These are phyloP conservation scores for Sclerotinia glacialis DNA, from an alignment of 2,329 filamentous ascomycete species.

Conservation along the genomic window DNA sequence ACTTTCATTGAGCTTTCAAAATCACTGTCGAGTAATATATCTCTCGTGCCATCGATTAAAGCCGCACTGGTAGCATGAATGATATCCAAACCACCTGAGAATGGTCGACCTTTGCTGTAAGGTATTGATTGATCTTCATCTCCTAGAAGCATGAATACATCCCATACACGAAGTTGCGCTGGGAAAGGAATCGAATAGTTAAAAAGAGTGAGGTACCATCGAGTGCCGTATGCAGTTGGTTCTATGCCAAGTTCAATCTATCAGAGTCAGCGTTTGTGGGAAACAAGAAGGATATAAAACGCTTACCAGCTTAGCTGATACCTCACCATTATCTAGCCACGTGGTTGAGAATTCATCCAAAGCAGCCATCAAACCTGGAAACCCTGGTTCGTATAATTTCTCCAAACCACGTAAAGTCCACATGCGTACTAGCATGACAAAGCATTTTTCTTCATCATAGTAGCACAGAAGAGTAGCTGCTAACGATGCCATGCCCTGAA, in stretches of 20 bases:
- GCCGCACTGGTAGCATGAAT: constrained; percentile 88
- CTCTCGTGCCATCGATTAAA: constrained; percentile 83
- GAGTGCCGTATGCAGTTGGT: constrained; percentile 88
- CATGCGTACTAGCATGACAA: constrained; percentile 93
- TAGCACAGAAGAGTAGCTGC: constrained; percentile 93
- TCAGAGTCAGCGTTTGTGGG: constrained; percentile 24
- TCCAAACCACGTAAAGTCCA: constrained; percentile 88
- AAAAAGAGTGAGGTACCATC: constrained; percentile 97
- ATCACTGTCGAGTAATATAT: constrained; percentile 86
- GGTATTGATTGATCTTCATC: constrained; percentile 54
- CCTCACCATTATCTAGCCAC: constrained; percentile 76
- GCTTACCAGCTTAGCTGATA: constrained; percentile 77
- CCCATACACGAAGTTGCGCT: constrained; percentile 93
- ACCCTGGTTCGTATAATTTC: constrained; percentile 78
- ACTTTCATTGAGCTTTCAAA: constrained; percentile 99
- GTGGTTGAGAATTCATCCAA: constrained; percentile 78
- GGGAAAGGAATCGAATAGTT: constrained; percentile 95
- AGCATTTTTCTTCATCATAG: constrained; percentile 91
- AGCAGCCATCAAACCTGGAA: constrained; percentile 81
- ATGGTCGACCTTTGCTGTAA: constrained; percentile 41
- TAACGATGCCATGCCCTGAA: constrained; percentile 95
- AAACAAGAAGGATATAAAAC: background rate
- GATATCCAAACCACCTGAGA: constrained; percentile 72
- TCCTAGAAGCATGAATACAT: constrained; percentile 93
- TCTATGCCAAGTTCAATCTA: constrained; percentile 76